These are phyloP conservation scores for Paracoccidioides lutzii DNA, from an alignment of 2,329 filamentous ascomycete genomes.

Conservation along the genomic window DNA sequence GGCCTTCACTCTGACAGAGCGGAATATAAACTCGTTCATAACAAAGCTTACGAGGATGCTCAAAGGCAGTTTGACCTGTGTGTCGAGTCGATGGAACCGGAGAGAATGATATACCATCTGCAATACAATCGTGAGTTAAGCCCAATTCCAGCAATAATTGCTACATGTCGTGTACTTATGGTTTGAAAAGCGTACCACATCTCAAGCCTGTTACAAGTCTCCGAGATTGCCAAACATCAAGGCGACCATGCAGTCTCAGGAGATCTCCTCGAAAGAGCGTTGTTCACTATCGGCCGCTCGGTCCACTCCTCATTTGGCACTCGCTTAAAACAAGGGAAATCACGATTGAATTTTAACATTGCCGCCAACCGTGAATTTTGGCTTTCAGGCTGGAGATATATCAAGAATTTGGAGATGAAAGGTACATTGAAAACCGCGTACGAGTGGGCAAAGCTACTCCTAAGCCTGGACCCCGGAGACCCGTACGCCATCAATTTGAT, in stretches of 20 bases:
- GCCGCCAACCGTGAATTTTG: constrained; percentile 88
- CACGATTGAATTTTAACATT: constrained; percentile 64
- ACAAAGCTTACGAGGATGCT: constrained; percentile 55
- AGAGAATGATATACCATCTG: constrained; percentile 65
- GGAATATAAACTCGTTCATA: constrained; percentile 69
- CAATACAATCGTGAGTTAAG: constrained; percentile 42
- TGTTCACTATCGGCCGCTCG: constrained; percentile 87
- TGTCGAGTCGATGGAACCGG: constrained; percentile 74
- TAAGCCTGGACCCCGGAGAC: constrained; percentile 62
- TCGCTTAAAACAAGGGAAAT: constrained; percentile 63
- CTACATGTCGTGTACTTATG: background rate
- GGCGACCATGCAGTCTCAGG: constrained; percentile 74
- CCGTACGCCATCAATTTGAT: constrained; percentile 72
- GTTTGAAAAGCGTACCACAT: constrained; percentile 61
- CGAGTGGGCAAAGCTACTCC: constrained; percentile 81
- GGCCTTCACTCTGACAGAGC: constrained; percentile 45
- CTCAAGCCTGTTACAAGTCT: constrained; percentile 84
- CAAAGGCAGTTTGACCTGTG: constrained; percentile 65
- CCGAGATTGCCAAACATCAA: constrained; percentile 82
- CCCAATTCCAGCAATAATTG: background rate
- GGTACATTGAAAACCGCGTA: constrained; percentile 89
- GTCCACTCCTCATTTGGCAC: constrained; percentile 70
- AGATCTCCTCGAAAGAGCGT: constrained; percentile 76
- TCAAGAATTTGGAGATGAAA: constrained; percentile 71
- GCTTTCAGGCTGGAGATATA: constrained; percentile 79